Conservation (phyloP, 179 eudicot genomes). For the Beta macrorhiza region DNA sequence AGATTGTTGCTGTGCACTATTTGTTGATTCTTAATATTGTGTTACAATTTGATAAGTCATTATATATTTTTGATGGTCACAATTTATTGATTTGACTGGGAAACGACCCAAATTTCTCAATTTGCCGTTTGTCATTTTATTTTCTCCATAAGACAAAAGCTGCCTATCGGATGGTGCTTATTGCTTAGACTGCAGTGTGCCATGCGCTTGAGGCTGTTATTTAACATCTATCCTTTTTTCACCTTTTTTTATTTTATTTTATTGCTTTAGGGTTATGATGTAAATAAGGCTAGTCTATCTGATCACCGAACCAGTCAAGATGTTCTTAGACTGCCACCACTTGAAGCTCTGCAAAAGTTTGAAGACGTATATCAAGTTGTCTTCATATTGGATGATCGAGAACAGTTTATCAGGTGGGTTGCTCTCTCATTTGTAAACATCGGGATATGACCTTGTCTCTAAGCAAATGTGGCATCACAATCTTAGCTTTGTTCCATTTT, state of each 20-base stretch:
- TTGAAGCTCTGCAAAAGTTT: slow-evolving; percentile 67
- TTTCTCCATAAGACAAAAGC: not conserved
- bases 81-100: not conserved
- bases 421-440: slow-evolving; percentile 3
- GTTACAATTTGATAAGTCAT: too few species aligned
- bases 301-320: slow-evolving; percentile 33
- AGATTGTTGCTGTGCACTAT: not conserved
- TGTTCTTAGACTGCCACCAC: slow-evolving; percentile 66
- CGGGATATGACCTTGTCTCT: not conserved
- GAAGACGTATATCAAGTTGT: slow-evolving; percentile 72
- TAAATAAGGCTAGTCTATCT: slow-evolving; percentile 26
- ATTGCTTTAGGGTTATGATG: slow-evolving; percentile 40
- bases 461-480: not conserved
- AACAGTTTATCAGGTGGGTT: slow-evolving; percentile 77
- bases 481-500: not conserved
- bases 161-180: not conserved
- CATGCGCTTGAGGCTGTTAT: not conserved
- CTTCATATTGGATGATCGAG: slow-evolving; percentile 79
- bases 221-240: not conserved
- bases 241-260: not conserved
- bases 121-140: not conserved
- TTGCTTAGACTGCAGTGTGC: not conserved
- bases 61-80: not conserved
- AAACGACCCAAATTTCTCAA: too few species aligned
- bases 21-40: not conserved